A percentile compares a stretch with the other conserved stretches of the same genome.
Evolutionary conservation across 2,329 filamentous ascomycete genomes (phyloP).

Genomic region (Ophiosphaerella herpotricha): DNA sequence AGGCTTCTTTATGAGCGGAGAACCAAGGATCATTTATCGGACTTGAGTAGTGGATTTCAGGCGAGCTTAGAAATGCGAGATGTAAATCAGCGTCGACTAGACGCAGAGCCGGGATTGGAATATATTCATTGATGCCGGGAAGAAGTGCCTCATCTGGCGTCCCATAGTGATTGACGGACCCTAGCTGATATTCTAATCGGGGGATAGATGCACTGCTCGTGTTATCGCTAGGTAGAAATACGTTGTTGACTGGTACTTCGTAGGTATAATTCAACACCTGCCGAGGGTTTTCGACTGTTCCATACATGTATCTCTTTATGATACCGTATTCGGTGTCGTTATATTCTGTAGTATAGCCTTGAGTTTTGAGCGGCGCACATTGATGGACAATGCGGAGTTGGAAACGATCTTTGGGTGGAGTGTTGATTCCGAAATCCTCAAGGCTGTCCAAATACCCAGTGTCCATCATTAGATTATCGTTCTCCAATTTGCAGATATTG

Average conservation of each 20-base stretch:
- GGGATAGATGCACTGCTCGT: slow-evolving; percentile 4
- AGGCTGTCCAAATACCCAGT: slow-evolving; percentile 28
- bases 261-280: slow-evolving; percentile 5
- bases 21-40: slow-evolving; percentile 41
- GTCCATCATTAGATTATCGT: slow-evolving; percentile 24
- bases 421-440: slow-evolving; percentile 30
- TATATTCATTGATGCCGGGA: neutral
- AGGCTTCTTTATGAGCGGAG: slow-evolving; percentile 20
- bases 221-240: slow-evolving; percentile 10
- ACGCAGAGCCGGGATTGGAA: slow-evolving; percentile 34
- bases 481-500: slow-evolving; percentile 17
- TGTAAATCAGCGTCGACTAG: slow-evolving; percentile 37
- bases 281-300: neutral
- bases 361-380: slow-evolving; percentile 26
- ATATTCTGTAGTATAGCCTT: slow-evolving; percentile 15
- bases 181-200: slow-evolving; percentile 13
- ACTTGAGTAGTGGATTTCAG: slow-evolving; percentile 27
- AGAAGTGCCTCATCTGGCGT: slow-evolving; percentile 1
- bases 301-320: slow-evolving; percentile 13
- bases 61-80: slow-evolving; percentile 38
- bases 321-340: slow-evolving; percentile 3
- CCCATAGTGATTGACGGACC: neutral
- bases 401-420: slow-evolving; percentile 21
- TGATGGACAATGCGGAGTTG: slow-evolving; percentile 21
- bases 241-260: slow-evolving; percentile 6